Evolutionary conservation across 2,329 filamentous ascomycete genomes (phyloP), one percentile per base, ranked within the genome.

Genomic region (Xylaria sp.): DNA sequence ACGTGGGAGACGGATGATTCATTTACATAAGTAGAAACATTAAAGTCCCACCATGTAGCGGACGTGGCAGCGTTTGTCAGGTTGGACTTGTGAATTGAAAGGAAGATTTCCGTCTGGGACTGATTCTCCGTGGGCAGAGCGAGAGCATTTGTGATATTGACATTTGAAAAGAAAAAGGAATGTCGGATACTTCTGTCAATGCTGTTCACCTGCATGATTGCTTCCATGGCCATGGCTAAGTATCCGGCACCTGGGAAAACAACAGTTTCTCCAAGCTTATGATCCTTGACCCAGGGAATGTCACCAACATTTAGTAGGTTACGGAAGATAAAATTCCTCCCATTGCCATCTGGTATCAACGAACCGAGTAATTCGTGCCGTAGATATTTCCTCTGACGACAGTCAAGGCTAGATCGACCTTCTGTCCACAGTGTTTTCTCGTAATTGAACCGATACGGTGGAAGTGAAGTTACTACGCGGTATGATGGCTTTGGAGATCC

Each of bases 91-190:
- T 33, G 61, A 14, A 66, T 25, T 4, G 53, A 56, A 2, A 33
- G 23, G 57, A 63, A 63, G 0, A 61, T n/a, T 21, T 66, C 64
- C 7, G 15, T 19, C 23, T 52, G 15, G 4, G 53, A 25, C 2
- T 5, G 11, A 19, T 19, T 37, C 12, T 61, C 60, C 1, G 25
- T 28, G 2, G 57, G 47, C 17, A 66, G 28, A 5, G 53, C 45
- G 1, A 64, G 33, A 1, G 62, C 58, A 23, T 52, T 60, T 1
- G 52, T 63, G 25, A 74, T 67, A 12, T 65, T 49, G 1, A 74
- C 45, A 38, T 70, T 40, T 3, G 21, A 17, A 31, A 64, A 53
- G 19, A 11, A 45, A 25, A 45, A 45, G 1, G 42, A 45, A 7
- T 7, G 19, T 12, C 11, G 35, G 4, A 14, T 25, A 12, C 14